Base-by-base conservation (phyloP, 805 yeast genomes). In the Priceomyces castillae region DNA sequence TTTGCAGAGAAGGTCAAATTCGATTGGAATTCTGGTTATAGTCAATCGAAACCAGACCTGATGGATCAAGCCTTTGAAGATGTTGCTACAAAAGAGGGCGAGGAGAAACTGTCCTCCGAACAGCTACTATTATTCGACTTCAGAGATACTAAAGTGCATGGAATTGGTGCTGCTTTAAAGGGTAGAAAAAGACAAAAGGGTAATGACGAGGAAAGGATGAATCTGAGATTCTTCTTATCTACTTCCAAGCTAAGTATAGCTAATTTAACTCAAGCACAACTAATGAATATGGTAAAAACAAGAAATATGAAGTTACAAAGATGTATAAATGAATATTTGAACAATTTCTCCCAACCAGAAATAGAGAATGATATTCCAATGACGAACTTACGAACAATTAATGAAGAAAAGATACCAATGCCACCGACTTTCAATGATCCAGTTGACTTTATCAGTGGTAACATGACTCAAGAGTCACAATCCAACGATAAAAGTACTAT, bases 91-190 rank as follows among this genome's bases (percentile, higher is more conserved):
- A 67, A 36, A 41, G 63, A 67, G 9, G 84, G 79, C 63, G 67
- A 35, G 42, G 61, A 7, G 65, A 64, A 3, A 48, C 12, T 12
- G 30, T 58, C 56, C 9, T 59, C 70, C 0, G 69, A 73, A 16
- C 90, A 83, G 49, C 54, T 86, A 7, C 67, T 90, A 20, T 70
- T 87, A 1, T 85, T 90, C 56, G 90, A 85, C 50, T 87, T 90
- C 59, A 71, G 79, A 14, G 96, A 90, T 59, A 86, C 85, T 11
- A 54, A 76, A 69, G 53, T 78, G 67, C 50, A 78, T 71, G 69
- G 76, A 67, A 34, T 76, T 61, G 65, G 68, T 0, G 58, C 68
- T 4, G 50, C 52, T 0, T 41, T 60, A 14, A 59, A 56, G 50
- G 69, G 58, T 36, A 42, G 35, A 23, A 43, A 48, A 17, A 39